phyloP scores from a whole-genome alignment of 1,139 yeast genomes.

The Yamadazyma atlantica region DNA sequence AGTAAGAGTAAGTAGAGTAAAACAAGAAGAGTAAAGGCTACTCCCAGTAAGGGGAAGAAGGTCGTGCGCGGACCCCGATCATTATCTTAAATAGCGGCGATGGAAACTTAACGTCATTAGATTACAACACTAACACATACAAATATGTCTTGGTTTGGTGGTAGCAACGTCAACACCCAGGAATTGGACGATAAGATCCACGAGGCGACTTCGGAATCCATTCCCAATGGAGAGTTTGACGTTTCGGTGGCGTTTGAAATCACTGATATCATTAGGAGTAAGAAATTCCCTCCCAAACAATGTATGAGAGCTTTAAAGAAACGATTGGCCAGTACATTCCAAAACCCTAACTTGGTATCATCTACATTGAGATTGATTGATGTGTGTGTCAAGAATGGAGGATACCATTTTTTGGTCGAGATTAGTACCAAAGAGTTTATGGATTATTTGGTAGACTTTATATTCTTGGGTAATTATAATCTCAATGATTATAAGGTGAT shows the following conservation, averaged over 20 bases:
- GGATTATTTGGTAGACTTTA: slow-evolving; percentile 60
- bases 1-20: too few species aligned
- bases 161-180: slow-evolving; percentile 36
- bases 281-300: slow-evolving; percentile 76
- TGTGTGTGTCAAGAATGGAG: slow-evolving; percentile 91
- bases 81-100: background rate
- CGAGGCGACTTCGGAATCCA: slow-evolving; percentile 82
- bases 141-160: slow-evolving; percentile 67
- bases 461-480: slow-evolving; percentile 39
- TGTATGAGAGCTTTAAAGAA: slow-evolving; percentile 83
- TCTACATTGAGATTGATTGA: slow-evolving; percentile 78
- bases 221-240: slow-evolving; percentile 91
- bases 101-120: too few species aligned
- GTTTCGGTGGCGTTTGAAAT: slow-evolving; percentile 78
- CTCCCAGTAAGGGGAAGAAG: too few species aligned
- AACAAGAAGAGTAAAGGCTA: too few species aligned
- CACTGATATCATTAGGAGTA: slow-evolving; percentile 84
- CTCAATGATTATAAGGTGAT: slow-evolving; percentile 22
- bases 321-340: slow-evolving; percentile 58
- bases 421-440: slow-evolving; percentile 83
- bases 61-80: background rate
- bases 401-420: slow-evolving; percentile 78
- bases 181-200: slow-evolving; percentile 65
- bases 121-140: background rate
- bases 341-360: slow-evolving; percentile 74